phyloP scores from a whole-genome alignment of 148 eudicot genomes.

The Rhododendron kiyosumense region DNA sequence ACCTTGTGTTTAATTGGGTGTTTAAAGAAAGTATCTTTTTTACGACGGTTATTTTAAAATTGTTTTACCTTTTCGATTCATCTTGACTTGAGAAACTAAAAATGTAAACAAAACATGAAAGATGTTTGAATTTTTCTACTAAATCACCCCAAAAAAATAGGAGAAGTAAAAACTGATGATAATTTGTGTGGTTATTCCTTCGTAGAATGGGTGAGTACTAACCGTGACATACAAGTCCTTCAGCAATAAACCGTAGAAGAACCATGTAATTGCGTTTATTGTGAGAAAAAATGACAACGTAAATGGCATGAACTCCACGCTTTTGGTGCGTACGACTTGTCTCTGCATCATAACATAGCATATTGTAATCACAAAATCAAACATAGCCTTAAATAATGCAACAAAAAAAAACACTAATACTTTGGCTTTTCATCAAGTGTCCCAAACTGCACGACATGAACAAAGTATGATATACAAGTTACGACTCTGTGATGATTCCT shows the following conservation, averaged over 20 bases:
- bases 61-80: background rate
- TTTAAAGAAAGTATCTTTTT: background rate
- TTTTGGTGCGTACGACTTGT: constrained; percentile 64
- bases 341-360: constrained; percentile 33
- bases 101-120: background rate
- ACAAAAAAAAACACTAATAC: background rate
- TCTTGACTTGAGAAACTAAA: background rate
- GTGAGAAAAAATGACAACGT: constrained; percentile 67
- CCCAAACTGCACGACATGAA: too few relatives aligned
- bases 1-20: background rate
- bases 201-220: background rate
- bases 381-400: background rate
- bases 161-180: background rate
- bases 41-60: too few relatives aligned
- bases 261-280: constrained; percentile 58
- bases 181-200: background rate
- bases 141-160: background rate
- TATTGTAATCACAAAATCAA: background rate
- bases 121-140: background rate
- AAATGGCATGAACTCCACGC: constrained; percentile 87
- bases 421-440: too few relatives aligned
- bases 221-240: constrained; percentile 52
- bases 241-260: constrained; percentile 58
- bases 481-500: too few relatives aligned
- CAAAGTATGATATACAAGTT: too few relatives aligned